These are phyloP conservation scores for Metschnikowia santaceciliae DNA, from an alignment of 805 yeast species.

Conservation along the genomic window DNA sequence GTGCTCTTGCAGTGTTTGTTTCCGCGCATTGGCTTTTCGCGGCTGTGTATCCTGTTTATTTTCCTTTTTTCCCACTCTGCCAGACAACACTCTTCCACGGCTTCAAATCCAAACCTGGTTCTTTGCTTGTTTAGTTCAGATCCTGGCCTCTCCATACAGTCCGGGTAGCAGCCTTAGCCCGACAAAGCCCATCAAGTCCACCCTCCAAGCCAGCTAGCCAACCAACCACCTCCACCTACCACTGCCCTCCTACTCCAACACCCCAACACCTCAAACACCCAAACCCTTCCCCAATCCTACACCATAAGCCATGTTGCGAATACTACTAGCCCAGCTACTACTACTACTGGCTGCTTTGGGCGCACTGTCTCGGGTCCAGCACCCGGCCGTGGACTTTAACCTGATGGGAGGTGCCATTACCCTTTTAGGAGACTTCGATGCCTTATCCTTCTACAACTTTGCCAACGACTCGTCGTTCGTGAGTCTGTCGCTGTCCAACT, in stretches of 20 bases:
- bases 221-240: background rate
- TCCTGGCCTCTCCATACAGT: too few relatives aligned
- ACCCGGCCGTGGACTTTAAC: constrained; percentile 14
- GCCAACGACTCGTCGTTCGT: constrained; percentile 17
- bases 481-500: constrained; percentile 4
- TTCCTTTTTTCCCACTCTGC: background rate
- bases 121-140: background rate
- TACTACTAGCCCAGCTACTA: constrained; percentile 3
- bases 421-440: constrained; percentile 16
- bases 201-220: background rate
- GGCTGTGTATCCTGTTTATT: background rate
- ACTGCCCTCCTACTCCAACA: too few relatives aligned
- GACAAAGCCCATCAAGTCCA: too few relatives aligned
- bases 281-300: too few relatives aligned
- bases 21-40: constrained; percentile 2
- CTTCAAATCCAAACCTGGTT: background rate
- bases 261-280: too few relatives aligned
- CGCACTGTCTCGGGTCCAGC: constrained; percentile 5
- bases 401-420: constrained; percentile 16
- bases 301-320: background rate
- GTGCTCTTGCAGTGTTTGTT: background rate
- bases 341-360: constrained; percentile 3
- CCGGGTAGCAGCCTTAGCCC: too few relatives aligned
- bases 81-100: background rate
- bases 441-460: constrained; percentile 15